These are phyloP conservation scores for Apocynum venetum DNA, from an alignment of 257 asterid species.

Conservation along the genomic window DNA sequence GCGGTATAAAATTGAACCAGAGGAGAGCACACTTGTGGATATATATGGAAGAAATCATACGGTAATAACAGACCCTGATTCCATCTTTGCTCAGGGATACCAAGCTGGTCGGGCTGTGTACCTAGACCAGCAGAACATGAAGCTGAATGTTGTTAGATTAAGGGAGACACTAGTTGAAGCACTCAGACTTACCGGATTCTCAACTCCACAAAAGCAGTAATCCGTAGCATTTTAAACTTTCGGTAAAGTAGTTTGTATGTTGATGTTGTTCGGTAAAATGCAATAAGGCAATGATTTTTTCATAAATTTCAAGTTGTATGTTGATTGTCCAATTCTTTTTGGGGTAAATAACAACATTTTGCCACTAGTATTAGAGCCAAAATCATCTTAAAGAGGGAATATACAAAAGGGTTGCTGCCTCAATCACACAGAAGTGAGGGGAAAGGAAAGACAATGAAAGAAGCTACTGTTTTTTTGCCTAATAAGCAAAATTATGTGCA, in stretches of 20 bases:
- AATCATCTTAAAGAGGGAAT: too few relatives aligned
- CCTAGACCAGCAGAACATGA: slow-evolving; percentile 38
- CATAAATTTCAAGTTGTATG: not conserved
- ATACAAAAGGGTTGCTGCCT: too few relatives aligned
- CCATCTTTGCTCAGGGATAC: slow-evolving; percentile 35
- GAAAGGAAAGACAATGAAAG: too few relatives aligned
- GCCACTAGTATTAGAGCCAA: too few relatives aligned
- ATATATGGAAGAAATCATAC: slow-evolving; percentile 28
- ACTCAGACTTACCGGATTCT: slow-evolving; percentile 16
- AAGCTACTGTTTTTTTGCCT: too few relatives aligned
- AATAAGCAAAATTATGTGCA: too few relatives aligned
- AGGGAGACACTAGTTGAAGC: slow-evolving; percentile 45
- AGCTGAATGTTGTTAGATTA: slow-evolving; percentile 35
- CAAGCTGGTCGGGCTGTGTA: slow-evolving; percentile 28
- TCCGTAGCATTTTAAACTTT: not conserved
- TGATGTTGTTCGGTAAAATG: not conserved
- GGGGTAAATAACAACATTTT: too few relatives aligned
- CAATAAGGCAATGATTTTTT: not conserved
- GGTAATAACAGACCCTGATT: slow-evolving; percentile 33
- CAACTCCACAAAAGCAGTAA: not conserved
- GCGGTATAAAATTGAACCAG: slow-evolving; percentile 42
- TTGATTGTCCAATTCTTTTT: not conserved
- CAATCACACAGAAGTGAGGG: too few relatives aligned
- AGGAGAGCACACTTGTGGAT: slow-evolving; percentile 46
- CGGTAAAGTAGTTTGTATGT: not conserved